Percentiles rank a stretch among this genome's conserved stretches.
These are phyloP conservation scores for Actinomucor elegans DNA, from an alignment of 371 early-diverging fungal species.

Conservation along the genomic window DNA sequence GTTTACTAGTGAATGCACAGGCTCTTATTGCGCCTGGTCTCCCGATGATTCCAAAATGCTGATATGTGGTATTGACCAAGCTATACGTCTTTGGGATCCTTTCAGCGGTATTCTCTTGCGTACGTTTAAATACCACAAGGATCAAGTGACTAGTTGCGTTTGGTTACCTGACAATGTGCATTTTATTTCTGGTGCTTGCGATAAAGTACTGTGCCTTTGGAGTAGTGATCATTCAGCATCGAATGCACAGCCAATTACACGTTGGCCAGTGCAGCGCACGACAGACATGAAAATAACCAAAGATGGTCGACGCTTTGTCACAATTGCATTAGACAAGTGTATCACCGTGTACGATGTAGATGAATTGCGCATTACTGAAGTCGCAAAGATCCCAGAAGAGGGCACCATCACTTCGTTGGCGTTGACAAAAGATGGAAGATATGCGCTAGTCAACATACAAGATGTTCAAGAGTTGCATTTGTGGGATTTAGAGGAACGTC, in stretches of 20 bases:
- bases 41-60: constrained; percentile 78
- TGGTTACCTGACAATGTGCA: constrained; percentile 78
- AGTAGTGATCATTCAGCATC: constrained; percentile 16
- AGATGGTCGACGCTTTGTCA: constrained; percentile 76
- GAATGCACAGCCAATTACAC: constrained; percentile 60
- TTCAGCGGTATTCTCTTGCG: constrained; percentile 55
- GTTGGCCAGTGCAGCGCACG: constrained; percentile 74
- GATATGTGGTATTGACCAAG: constrained; percentile 79
- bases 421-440: constrained; percentile 70
- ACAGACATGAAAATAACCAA: constrained; percentile 79
- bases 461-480: constrained; percentile 72
- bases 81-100: constrained; percentile 81
- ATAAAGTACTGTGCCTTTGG: constrained; percentile 80
- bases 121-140: constrained; percentile 62
- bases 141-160: constrained; percentile 77
- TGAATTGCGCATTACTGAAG: constrained; percentile 3
- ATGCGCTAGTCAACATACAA: constrained; percentile 73
- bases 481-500: constrained; percentile 79
- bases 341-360: constrained; percentile 71
- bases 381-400: constrained; percentile 61
- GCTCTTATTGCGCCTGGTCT: constrained; percentile 87
- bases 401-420: constrained; percentile 77
- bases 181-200: constrained; percentile 82
- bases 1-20: constrained; percentile 61
- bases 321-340: constrained; percentile 67